Evolutionary conservation across 495 filamentous ascomycete species (phyloP).

Genomic region (Neurospora sp.): DNA sequence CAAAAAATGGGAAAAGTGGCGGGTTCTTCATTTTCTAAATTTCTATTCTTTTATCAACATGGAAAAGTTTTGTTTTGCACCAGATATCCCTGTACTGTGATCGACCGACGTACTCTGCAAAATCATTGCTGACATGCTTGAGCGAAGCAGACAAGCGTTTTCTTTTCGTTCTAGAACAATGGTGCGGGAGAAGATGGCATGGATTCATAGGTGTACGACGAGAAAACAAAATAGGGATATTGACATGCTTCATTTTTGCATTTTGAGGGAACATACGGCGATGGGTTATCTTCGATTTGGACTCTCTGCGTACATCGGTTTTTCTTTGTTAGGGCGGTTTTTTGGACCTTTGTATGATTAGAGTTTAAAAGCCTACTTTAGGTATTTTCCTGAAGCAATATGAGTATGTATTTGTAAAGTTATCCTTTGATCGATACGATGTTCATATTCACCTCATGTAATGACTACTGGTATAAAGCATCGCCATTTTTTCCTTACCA

Average conservation of each 20-base stretch:
- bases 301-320: background rate
- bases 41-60: background rate
- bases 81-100: background rate
- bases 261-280: background rate
- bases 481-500: background rate
- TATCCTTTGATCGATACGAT: background rate
- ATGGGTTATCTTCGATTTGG: background rate
- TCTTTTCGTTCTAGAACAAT: background rate
- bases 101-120: background rate
- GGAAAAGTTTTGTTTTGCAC: background rate
- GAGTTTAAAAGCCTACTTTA: background rate
- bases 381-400: background rate
- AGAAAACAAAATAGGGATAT: background rate
- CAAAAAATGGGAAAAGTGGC: background rate
- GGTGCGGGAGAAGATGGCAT: background rate
- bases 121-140: background rate
- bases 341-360: background rate
- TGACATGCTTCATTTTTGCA: background rate
- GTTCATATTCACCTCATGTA: no score
- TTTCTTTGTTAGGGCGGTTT: background rate
- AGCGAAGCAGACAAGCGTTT: background rate
- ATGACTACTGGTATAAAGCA: no score
- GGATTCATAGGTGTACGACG: background rate
- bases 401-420: background rate
- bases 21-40: background rate